phyloP scores from a whole-genome alignment of 2,329 filamentous ascomycete genomes.

The Phialemonium atrogriseum region DNA sequence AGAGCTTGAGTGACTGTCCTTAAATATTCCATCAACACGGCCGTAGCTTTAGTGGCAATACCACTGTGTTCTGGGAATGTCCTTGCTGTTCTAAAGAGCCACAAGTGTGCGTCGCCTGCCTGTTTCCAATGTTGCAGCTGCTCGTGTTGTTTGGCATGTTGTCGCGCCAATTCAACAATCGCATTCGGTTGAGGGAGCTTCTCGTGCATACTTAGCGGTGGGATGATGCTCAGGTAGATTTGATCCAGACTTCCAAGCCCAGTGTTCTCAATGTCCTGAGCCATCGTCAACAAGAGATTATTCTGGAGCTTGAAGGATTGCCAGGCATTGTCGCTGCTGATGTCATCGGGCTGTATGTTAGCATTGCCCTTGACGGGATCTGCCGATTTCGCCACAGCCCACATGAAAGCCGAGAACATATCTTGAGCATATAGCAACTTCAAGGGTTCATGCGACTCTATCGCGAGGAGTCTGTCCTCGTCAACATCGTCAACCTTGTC shows the following conservation, averaged over 20 bases:
- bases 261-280: constrained; percentile 14
- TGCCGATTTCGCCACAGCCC: too few species aligned
- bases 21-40: constrained; percentile 11
- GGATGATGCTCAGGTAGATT: constrained; percentile 19
- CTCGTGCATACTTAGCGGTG: constrained; percentile 13
- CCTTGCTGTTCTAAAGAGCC: constrained; percentile 8
- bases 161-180: constrained; percentile 8
- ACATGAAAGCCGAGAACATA: constrained; percentile 21
- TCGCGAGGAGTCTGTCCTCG: constrained; percentile 4
- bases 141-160: too few species aligned
- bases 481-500: background rate
- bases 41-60: constrained; percentile 5
- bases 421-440: constrained; percentile 14
- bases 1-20: constrained; percentile 6
- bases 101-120: constrained; percentile 9
- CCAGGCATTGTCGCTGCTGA: constrained; percentile 5
- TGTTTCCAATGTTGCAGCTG: constrained; percentile 7
- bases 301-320: constrained; percentile 13
- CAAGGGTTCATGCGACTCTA: constrained; percentile 8
- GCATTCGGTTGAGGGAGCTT: constrained; percentile 8
- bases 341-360: too few species aligned
- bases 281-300: constrained; percentile 11
- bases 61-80: constrained; percentile 2
- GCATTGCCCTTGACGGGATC: too few species aligned
- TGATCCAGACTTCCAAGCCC: constrained; percentile 15